phyloP scores from a whole-genome alignment of 1,139 yeast species.

The Kluyveromyces sp. region DNA sequence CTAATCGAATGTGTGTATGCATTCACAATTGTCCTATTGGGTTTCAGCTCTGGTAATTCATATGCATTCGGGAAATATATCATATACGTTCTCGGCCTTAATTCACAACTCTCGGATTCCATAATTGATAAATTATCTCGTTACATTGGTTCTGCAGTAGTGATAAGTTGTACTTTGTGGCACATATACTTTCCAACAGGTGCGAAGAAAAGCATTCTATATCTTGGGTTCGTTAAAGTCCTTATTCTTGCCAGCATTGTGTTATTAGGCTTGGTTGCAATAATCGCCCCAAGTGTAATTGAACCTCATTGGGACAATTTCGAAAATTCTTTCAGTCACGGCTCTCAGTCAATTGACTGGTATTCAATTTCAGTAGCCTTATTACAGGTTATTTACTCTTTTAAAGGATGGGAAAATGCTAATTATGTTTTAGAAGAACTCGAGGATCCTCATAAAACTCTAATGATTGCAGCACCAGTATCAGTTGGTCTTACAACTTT shows the following conservation, averaged over 20 bases:
- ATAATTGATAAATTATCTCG: conserved; percentile 52
- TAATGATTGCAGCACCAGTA: conserved; percentile 56
- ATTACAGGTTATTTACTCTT: conserved; percentile 52
- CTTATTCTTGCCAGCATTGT: conserved; percentile 57
- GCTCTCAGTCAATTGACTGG: conserved; percentile 5
- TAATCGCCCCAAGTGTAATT: conserved; percentile 42
- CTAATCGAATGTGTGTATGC: conserved; percentile 53
- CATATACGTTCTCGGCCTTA: conserved; percentile 41
- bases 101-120: conserved; percentile 28
- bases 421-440: conserved; percentile 57
- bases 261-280: conserved; percentile 78
- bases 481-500: conserved; percentile 44
- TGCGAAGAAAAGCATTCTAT: conserved; percentile 60
- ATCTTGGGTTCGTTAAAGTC: conserved; percentile 63
- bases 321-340: conserved; percentile 40
- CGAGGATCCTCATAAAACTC: conserved; percentile 52
- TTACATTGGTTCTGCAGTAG: conserved; percentile 64
- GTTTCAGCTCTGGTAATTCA: conserved; percentile 57
- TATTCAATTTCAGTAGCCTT: conserved; percentile 49
- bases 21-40: conserved; percentile 51
- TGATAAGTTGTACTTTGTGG: conserved; percentile 60
- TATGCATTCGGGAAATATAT: conserved; percentile 66
- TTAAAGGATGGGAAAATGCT: conserved; percentile 58
- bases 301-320: conserved; percentile 49
- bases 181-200: conserved; percentile 54